A percentile compares a stretch with the other conserved stretches of the same genome.
These are phyloP conservation scores for Geranium rotundifolium DNA, from an alignment of 345 rosid species.

Conservation along the genomic window DNA sequence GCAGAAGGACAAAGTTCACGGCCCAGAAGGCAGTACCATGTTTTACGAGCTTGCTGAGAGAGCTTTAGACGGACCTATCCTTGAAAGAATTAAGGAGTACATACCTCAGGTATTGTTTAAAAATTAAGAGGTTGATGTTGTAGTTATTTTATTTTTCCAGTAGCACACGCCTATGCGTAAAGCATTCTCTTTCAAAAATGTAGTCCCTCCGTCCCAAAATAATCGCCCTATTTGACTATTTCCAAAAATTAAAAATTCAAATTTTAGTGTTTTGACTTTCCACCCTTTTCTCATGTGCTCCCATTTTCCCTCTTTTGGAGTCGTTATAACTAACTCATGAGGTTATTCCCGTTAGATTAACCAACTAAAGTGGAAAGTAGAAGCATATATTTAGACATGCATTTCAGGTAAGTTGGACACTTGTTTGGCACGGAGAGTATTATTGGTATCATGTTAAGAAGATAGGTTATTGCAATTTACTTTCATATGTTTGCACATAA, in stretches of 20 bases:
- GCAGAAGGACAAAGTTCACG: slow-evolving; percentile 73
- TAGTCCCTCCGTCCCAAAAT: no score
- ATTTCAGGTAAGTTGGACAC: no score
- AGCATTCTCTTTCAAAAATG: background rate
- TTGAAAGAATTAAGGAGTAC: slow-evolving; percentile 52
- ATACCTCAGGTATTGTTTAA: slow-evolving; percentile 52
- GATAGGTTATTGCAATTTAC: background rate
- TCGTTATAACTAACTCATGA: no score
- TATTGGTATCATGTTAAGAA: background rate
- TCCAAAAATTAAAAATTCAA: no score
- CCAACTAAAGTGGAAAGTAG: no score
- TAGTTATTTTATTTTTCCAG: background rate
- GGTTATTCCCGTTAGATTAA: no score
- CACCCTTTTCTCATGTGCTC: no score
- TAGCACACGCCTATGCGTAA: background rate
- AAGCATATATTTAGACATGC: no score
- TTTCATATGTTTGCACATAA: background rate
- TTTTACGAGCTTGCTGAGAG: slow-evolving; percentile 89
- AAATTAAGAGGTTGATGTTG: background rate
- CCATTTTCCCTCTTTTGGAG: no score
- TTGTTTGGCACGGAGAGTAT: background rate
- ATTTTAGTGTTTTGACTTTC: no score
- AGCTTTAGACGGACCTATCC: slow-evolving; percentile 59
- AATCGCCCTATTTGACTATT: no score
- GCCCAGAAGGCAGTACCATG: slow-evolving; percentile 69